Evolutionary conservation across 805 yeast genomes (phyloP).

Genomic region (Wickerhamomyces kurtzmanii): DNA sequence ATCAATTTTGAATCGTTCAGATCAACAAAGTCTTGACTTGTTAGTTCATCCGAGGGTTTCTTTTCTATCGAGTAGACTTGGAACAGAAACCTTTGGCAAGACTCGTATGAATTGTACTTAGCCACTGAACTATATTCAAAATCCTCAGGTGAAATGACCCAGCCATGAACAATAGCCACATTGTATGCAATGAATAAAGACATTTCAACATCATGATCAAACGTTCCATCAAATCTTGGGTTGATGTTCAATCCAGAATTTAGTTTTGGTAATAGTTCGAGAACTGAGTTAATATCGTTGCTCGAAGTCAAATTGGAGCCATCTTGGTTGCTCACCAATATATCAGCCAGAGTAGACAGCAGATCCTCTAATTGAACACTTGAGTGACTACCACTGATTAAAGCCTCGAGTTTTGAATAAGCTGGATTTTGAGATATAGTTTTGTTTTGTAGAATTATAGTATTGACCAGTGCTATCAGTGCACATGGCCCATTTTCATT

Average conservation of each 20-base stretch:
- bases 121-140: slow-evolving; percentile 24
- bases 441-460: slow-evolving; percentile 40
- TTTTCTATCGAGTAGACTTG: slow-evolving; percentile 28
- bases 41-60: too few species aligned
- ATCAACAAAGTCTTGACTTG: slow-evolving; percentile 12
- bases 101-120: slow-evolving; percentile 41
- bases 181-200: slow-evolving; percentile 50
- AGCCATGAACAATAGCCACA: slow-evolving; percentile 69
- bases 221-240: slow-evolving; percentile 58
- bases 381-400: slow-evolving; percentile 20
- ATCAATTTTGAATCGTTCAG: slow-evolving; percentile 24
- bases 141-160: slow-evolving; percentile 48
- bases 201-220: slow-evolving; percentile 41
- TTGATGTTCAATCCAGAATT: slow-evolving; percentile 67
- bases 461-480: slow-evolving; percentile 65
- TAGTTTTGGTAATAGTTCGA: slow-evolving; percentile 50
- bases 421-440: slow-evolving; percentile 13
- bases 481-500: slow-evolving; percentile 88
- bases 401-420: slow-evolving; percentile 17
- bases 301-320: slow-evolving; percentile 16
- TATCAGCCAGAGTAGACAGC: slow-evolving; percentile 39
- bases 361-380: slow-evolving; percentile 28
- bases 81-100: slow-evolving; percentile 47
- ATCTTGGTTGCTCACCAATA: slow-evolving; percentile 23
- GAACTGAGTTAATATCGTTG: slow-evolving; percentile 30